Evolutionary conservation across 2,329 filamentous ascomycete species (phyloP).

Genomic region (Knufia petricola): DNA sequence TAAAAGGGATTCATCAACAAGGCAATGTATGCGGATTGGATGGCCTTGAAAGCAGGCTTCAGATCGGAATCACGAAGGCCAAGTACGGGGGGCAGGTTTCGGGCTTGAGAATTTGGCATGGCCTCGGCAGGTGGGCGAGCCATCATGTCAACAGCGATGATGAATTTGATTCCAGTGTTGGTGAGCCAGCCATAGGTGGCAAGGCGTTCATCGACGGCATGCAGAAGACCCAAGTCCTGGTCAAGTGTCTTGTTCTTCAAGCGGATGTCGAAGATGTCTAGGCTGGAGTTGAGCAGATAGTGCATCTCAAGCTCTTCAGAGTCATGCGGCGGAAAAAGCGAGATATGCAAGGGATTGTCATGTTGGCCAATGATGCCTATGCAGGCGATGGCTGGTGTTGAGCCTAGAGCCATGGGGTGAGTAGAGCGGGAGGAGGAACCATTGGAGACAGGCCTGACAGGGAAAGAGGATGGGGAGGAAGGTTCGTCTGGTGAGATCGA

Average conservation of each 20-base stretch:
- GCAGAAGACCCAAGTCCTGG: constrained; percentile 82
- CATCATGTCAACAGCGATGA: constrained; percentile 84
- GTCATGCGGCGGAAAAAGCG: constrained; percentile 71
- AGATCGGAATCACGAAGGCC: constrained; percentile 79
- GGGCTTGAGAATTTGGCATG: constrained; percentile 23
- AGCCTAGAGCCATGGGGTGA: constrained; percentile 18
- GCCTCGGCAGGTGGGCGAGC: constrained; percentile 47
- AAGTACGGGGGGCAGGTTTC: constrained; percentile 38
- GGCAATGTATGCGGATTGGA: constrained; percentile 85
- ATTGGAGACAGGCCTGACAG: constrained; percentile 1
- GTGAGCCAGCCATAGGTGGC: constrained; percentile 95
- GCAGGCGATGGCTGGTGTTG: constrained; percentile 71
- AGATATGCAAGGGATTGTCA: constrained; percentile 91
- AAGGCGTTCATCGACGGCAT: constrained; percentile 85
- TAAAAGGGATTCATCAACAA: constrained; percentile 93
- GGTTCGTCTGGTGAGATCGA: background rate
- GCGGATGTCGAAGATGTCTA: constrained; percentile 88
- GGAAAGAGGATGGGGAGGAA: background rate
- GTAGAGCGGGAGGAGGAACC: no score
- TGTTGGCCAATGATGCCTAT: constrained; percentile 90
- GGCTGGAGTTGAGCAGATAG: constrained; percentile 78
- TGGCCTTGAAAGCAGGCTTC: constrained; percentile 77
- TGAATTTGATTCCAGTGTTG: constrained; percentile 85
- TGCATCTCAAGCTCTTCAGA: constrained; percentile 67
- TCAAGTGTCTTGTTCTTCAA: constrained; percentile 62